Evolutionary conservation across 2,329 filamentous ascomycete species (phyloP).

Genomic region (Claviceps sp.): DNA sequence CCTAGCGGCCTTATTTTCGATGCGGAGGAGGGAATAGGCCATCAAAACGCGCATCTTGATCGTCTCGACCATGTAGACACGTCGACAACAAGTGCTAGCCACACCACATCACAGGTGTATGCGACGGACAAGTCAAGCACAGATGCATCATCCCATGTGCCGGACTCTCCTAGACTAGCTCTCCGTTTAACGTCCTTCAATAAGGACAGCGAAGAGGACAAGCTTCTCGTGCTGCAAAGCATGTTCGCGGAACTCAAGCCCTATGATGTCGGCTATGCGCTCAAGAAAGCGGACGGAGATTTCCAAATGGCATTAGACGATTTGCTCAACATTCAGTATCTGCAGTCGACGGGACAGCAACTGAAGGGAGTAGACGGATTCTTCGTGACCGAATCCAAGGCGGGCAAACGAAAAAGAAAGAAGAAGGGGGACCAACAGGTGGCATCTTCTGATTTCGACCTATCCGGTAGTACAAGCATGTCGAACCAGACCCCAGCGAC

Average conservation of each 20-base stretch:
- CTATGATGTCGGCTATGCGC: slow-evolving; percentile 50
- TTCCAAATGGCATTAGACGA: slow-evolving; percentile 63
- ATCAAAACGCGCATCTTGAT: background rate
- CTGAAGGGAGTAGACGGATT: slow-evolving; percentile 77
- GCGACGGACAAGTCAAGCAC: slow-evolving; percentile 13
- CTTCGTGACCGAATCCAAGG: slow-evolving; percentile 36
- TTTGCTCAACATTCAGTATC: slow-evolving; percentile 64
- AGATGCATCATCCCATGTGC: slow-evolving; percentile 15
- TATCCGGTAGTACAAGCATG: slow-evolving; percentile 8
- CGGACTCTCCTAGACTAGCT: slow-evolving; percentile 13
- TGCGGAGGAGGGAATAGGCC: slow-evolving; percentile 13
- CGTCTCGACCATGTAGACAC: slow-evolving; percentile 8
- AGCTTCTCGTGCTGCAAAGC: slow-evolving; percentile 46
- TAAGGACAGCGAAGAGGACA: slow-evolving; percentile 41
- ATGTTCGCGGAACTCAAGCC: slow-evolving; percentile 60
- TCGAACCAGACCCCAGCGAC: slow-evolving; percentile 7
- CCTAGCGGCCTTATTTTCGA: slow-evolving; percentile 53
- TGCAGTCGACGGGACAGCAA: slow-evolving; percentile 52
- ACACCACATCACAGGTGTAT: slow-evolving; percentile 13
- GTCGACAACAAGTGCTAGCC: slow-evolving; percentile 15
- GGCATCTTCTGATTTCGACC: slow-evolving; percentile 6
- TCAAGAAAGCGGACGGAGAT: slow-evolving; percentile 55
- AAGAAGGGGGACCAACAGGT: slow-evolving; percentile 22
- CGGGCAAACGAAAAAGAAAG: slow-evolving; percentile 22
- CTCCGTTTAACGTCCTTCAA: slow-evolving; percentile 20